Evolutionary conservation across 768 basidiomycete species (phyloP), one percentile per base, ranked within the genome.

Genomic region (Tulasnella sp.): DNA sequence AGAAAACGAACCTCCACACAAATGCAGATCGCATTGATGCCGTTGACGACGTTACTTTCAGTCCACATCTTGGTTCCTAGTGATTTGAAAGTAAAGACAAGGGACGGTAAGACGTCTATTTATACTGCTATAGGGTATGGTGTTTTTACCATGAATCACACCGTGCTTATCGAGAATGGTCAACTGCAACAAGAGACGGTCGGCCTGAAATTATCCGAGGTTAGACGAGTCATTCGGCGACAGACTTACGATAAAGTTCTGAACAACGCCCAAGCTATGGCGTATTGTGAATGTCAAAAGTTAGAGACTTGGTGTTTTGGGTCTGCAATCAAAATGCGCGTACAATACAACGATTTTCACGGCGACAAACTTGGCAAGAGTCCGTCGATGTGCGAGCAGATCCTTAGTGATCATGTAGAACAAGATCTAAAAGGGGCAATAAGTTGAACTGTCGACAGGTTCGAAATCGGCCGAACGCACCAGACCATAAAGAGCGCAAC

Each of bases 51-150:
- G 83, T 97, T 97, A 3, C 92, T 91, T 44, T 87, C 85, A 2
- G 95, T 94, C 95, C 96, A 96, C 83, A 91, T 95, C 78, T 89
- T 71, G 0, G 94, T 94, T n/a, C 86, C 94, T 90, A 83, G 82
- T 80, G 79, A 31, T 24, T 39, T 39, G 19, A 73, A 34, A 16
- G 0, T 12, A 18, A 21, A 16, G 3, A 52, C 31, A n/a, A 40
- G 24, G 6, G 44, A 18, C 24, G 19, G 21, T 40, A 78, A 34
- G 12, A 10, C 10, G 36, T 21, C 21, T 38, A 40, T 74, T 8
- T 48, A 27, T 38, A 27, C 21, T 34, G 44, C 48, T 10, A 39
- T 40, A 68, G 3, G 5, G 62, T 5, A 8, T 18, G 27, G 12
- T 1, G 12, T 73, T 81, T 84, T 40, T 81, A 91, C 92, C 86